Base-by-base conservation (phyloP, 1,139 yeast genomes). In the Tardiomyces blankii region DNA sequence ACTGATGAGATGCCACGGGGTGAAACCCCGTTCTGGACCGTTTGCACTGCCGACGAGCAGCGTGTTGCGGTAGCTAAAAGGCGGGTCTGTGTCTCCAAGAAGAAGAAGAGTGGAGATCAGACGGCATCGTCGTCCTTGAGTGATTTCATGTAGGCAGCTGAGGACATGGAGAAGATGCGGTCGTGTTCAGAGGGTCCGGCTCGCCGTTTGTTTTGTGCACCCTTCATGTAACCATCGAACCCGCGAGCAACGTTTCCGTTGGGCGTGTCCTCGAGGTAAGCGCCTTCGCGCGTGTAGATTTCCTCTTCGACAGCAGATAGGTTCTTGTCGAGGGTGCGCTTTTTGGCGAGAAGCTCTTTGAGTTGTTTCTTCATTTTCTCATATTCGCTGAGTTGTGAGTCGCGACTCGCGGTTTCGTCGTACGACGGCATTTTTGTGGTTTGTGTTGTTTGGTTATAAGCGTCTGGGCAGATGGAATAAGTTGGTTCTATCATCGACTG, bases 241-340 rank as follows among this genome's bases (percentile, higher is more conserved):
- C 97, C 97, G 54, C 82, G 82, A 32, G 88, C 84, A 32, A 91
- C 82, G 60, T 87, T 87, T 0, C 95, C 96, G 48, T 78, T 77
- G 9, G 73, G 66, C 42, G 80, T 71, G 48, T 83, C 89, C 45
- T 81, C 77, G 46, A 91, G 76, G 60, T 91, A 89, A 28, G 77
- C 77, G 6, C 84, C 79, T 62, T 91, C 97, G 52, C 78, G 78
- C 48, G 80, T 82, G 65, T 80, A 88, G n/a, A 91, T 82, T 47
- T 77, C 75, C 51, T 87, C 95, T 57, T 89, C 96, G 14, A 87
- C 43, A 2, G 42, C 45, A 41, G 54, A 56, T 8, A 55, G 70
- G 54, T 77, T 77, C 40, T 76, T 74, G 51, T 83, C 89, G 28
- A 85, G 66, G 42, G 72, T 75, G 46, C 78, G 78, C 62, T 86